Evolutionary conservation across 208 protist species (phyloP), one percentile per base, ranked within the genome.

Genomic region (Acanthamoeba culbertsoni): DNA sequence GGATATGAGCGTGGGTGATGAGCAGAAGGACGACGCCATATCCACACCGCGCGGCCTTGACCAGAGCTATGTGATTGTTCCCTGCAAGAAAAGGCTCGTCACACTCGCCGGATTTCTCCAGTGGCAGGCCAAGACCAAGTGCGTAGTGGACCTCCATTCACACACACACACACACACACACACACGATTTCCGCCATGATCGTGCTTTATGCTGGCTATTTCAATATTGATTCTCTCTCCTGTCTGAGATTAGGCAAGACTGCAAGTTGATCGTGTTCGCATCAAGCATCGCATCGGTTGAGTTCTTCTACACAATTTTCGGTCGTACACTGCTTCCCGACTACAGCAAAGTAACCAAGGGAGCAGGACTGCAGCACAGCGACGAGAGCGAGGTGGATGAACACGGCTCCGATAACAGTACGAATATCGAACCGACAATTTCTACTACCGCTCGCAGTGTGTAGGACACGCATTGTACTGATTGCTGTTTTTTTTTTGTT

Each of bases 231-330:
- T 82, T 82, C 45, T 42, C 26, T 82, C 45, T 82, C 23, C n/a
- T n/a, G n/a, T n/a, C n/a, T n/a, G n/a, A n/a, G 37, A 16, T 18
- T 20, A 84, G 88, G 93, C 23, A 63, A 18, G n/a, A 79, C 40
- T 93, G 42, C 71, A 96, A 97, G 88, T 93, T 97, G 68, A 93
- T 98, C 45, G 97, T 98, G 28, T 98, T 98, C 86, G 79, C 98
- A 20, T 97, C 96, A 4, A 97, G 95, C 48, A 95, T 97, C 20
- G 97, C 97, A 59, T 95, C 96, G 31, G 97, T 97, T 33, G 97
- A 98, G 57, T 98, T 97, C 95, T 95, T 97, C 93, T 97, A 97
- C 91, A 93, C 55, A 53, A 91, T 98, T 33, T 92, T 98, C 3
- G 23, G 28, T 26, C 37, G 55, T 31, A 71, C 65, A 6, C 14